Conservation (phyloP, 2,329 filamentous ascomycete species). For the Anisogramma anomala region DNA sequence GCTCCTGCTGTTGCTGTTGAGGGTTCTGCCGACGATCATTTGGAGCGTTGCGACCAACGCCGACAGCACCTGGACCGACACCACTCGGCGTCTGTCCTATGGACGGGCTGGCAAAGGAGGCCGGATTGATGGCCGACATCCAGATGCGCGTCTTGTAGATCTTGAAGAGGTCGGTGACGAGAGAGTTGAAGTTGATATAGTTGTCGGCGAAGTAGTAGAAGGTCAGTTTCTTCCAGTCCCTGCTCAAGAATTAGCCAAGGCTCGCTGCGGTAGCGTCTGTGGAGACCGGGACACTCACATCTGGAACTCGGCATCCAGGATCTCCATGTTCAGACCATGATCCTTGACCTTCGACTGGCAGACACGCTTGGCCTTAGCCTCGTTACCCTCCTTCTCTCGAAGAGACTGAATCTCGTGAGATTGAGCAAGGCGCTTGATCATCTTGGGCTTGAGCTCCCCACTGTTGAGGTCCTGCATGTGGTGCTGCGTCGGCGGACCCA, state of each 20-base stretch:
- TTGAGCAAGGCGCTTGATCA: constrained; percentile 91
- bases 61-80: constrained; percentile 55
- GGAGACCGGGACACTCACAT: constrained; percentile 55
- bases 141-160: constrained; percentile 99
- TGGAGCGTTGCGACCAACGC: constrained; percentile 37
- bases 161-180: constrained; percentile 96
- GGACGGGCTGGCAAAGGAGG: constrained; percentile 76
- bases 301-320: constrained; percentile 95
- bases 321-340: constrained; percentile 94
- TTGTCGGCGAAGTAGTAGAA: constrained; percentile 98
- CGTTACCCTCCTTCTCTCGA: constrained; percentile 91
- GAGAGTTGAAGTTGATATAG: constrained; percentile 97
- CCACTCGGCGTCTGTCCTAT: constrained; percentile 59
- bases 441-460: constrained; percentile 80
- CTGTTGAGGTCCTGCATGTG: constrained; percentile 59
- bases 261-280: background rate
- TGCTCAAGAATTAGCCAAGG: constrained; percentile 26
- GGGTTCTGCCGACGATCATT: constrained; percentile 39
- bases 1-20: constrained; percentile 29
- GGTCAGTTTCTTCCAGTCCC: constrained; percentile 97
- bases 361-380: constrained; percentile 92
- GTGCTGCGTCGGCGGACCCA: constrained; percentile 64
- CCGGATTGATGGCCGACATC: constrained; percentile 99
- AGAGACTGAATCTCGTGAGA: constrained; percentile 80
- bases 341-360: constrained; percentile 96